A percentile compares a stretch with the other conserved stretches of the same genome.
phyloP scores from a whole-genome alignment of 345 rosid genomes.

The Aurinia saxatilis region DNA sequence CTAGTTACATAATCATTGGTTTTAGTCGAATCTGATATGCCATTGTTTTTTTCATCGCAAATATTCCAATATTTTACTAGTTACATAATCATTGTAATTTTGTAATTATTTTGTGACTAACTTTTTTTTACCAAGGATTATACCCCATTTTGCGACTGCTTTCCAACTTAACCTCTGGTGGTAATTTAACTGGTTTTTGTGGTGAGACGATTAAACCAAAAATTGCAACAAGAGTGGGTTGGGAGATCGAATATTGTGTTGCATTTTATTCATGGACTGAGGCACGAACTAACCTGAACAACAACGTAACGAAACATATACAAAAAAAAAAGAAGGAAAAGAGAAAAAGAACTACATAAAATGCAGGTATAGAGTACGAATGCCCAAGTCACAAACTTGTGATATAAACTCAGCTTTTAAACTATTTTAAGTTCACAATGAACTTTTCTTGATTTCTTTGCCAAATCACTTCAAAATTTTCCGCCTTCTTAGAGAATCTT shows the following conservation, averaged over 20 bases:
- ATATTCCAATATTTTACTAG: no score
- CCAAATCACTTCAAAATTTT: constrained; percentile 18
- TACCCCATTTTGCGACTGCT: no score
- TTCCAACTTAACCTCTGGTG: no score
- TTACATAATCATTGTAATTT: no score
- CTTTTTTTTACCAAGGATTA: no score
- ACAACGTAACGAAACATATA: not conserved
- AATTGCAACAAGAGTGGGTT: not conserved
- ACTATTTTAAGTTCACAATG: not conserved
- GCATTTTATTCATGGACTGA: not conserved
- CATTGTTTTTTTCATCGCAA: no score
- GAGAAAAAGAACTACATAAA: not conserved
- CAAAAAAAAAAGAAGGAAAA: no score
- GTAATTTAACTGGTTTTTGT: no score
- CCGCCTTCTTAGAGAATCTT: constrained; percentile 35
- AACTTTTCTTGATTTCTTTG: not conserved
- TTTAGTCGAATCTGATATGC: no score
- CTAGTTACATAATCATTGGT: no score
- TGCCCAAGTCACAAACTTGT: not conserved
- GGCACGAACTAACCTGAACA: not conserved
- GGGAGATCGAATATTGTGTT: not conserved
- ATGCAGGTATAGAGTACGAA: not conserved
- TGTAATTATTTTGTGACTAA: no score
- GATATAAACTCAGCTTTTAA: not conserved
- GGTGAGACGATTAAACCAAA: no score